Evolutionary conservation across 2,329 filamentous ascomycete species (phyloP).

Genomic region (Hortaea sp.): DNA sequence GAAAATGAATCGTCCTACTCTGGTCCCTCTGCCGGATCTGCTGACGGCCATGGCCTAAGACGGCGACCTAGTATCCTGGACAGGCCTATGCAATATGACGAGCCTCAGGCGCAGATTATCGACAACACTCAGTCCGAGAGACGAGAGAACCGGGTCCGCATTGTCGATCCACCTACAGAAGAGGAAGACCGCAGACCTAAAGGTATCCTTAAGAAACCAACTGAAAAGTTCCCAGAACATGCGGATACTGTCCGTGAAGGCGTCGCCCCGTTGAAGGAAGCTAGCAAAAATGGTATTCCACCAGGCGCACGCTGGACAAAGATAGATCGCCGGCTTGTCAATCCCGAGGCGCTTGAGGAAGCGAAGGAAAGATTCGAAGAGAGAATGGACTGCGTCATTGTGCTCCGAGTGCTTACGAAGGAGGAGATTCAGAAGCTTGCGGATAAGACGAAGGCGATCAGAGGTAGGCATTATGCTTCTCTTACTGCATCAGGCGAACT

Average conservation of each 20-base stretch:
- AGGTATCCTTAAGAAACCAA: conserved; percentile 78
- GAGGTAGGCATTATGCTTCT: conserved; percentile 36
- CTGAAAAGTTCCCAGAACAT: conserved; percentile 76
- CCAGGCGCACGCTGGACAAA: conserved; percentile 84
- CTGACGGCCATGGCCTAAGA: conserved; percentile 9
- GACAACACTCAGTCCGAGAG: conserved; percentile 24
- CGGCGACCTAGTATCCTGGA: conserved; percentile 24
- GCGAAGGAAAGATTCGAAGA: conserved; percentile 90
- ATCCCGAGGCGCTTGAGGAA: conserved; percentile 73
- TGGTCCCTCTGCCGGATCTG: conserved; percentile 1
- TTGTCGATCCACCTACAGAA: conserved; percentile 62
- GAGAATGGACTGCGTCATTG: conserved; percentile 86
- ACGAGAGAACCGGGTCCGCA: conserved; percentile 34
- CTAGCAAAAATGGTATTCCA: conserved; percentile 30
- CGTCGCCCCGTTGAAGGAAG: conserved; percentile 84
- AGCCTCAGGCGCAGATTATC: conserved; percentile 21
- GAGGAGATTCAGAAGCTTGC: conserved; percentile 87
- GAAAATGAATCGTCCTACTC: conserved; percentile 11
- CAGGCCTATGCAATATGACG: conserved; percentile 15
- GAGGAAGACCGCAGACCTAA: conserved; percentile 64
- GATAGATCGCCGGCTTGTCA: conserved; percentile 79
- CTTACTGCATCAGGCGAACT: neutral
- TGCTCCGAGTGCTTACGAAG: conserved; percentile 73
- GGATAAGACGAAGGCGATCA: conserved; percentile 66
- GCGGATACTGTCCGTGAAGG: conserved; percentile 75